Conservation (phyloP, 179 eudicot species). For the Patellifolia procumbens region DNA sequence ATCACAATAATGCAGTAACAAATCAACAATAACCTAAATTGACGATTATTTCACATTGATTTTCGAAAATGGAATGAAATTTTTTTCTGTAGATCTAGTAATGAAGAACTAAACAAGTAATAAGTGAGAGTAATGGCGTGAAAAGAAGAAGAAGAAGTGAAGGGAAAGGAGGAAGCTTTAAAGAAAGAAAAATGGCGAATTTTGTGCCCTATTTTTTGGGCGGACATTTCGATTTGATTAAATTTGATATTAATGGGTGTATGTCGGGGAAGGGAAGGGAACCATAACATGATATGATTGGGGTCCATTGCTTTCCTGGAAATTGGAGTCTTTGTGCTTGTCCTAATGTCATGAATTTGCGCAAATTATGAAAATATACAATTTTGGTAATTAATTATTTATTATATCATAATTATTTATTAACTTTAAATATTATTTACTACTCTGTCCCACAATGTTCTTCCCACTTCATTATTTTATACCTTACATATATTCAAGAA, state of each 20-base stretch:
- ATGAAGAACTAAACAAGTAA: background rate
- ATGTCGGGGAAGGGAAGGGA: background rate
- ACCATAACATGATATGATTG: background rate
- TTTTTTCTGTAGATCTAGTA: background rate
- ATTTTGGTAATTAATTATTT: too few species aligned
- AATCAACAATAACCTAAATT: constrained; percentile 37
- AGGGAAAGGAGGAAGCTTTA: constrained; percentile 34
- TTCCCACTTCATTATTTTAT: too few species aligned
- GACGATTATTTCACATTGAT: background rate
- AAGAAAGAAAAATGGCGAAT: constrained; percentile 43
- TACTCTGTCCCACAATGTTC: too few species aligned
- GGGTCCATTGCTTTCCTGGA: constrained; percentile 3
- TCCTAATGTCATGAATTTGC: too few species aligned
- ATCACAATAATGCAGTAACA: background rate
- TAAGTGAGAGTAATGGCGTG: constrained; percentile 16
- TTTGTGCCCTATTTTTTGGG: constrained; percentile 35
- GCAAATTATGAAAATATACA: too few species aligned
- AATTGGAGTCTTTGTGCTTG: background rate
- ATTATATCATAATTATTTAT: too few species aligned
- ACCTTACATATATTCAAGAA: too few species aligned
- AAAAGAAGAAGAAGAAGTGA: constrained; percentile 34
- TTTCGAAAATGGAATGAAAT: background rate
- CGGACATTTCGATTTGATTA: constrained; percentile 23
- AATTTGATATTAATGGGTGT: background rate
- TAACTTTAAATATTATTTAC: too few species aligned